These are phyloP conservation scores for Ganoderma sinense DNA, from an alignment of 1,284 basidiomycete species.

Conservation along the genomic window DNA sequence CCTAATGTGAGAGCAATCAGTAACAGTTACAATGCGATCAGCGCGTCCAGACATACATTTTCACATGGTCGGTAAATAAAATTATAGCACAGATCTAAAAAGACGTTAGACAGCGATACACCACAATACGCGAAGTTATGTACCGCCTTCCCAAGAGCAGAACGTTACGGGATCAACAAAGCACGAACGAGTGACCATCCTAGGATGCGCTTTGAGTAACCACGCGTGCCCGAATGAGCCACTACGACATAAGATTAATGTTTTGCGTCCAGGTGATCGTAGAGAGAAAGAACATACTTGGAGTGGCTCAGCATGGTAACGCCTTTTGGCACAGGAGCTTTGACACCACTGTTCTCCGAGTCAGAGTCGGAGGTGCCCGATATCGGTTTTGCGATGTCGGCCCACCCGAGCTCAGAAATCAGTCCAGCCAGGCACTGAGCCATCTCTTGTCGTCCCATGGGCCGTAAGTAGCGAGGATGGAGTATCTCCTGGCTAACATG, in stretches of 20 bases:
- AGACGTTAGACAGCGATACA: neutral
- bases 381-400: constrained; percentile 35
- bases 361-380: constrained; percentile 25
- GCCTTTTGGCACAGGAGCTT: constrained; percentile 49
- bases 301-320: constrained; percentile 88
- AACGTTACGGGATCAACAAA: constrained; percentile 92
- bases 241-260: constrained; percentile 43
- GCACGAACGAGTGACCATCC: constrained; percentile 76
- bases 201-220: constrained; percentile 82
- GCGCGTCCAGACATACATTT: constrained; percentile 52
- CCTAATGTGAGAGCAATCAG: constrained; percentile 50
- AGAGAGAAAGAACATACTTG: constrained; percentile 60
- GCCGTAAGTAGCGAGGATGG: constrained; percentile 74
- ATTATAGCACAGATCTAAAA: constrained; percentile 84
- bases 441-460: constrained; percentile 70
- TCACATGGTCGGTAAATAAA: constrained; percentile 78
- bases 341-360: neutral
- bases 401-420: constrained; percentile 74
- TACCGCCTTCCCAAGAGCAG: constrained; percentile 90
- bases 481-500: constrained; percentile 89
- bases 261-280: neutral
- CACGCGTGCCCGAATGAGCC: constrained; percentile 83
- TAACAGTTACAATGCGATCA: constrained; percentile 11
- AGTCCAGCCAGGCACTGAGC: constrained; percentile 66
- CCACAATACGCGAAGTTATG: constrained; percentile 24